phyloP scores from a whole-genome alignment of 148 eudicot species.

The Nepenthes gracilis region DNA sequence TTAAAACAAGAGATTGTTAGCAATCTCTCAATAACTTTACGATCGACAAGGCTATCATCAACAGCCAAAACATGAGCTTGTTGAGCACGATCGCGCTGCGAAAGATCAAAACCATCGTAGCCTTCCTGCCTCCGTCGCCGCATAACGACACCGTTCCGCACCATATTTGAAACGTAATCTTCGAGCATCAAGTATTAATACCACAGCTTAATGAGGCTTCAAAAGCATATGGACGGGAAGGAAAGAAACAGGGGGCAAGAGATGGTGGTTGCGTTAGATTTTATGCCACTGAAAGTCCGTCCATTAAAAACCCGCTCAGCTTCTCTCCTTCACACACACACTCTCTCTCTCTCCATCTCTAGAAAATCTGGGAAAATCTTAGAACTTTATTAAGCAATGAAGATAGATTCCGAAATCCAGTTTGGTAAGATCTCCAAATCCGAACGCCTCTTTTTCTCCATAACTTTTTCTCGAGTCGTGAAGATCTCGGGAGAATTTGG shows the following conservation, averaged over 20 bases:
- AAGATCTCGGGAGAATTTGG: too few relatives aligned
- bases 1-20: constrained; percentile 49
- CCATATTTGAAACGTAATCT: too few relatives aligned
- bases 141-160: not conserved
- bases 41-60: constrained; percentile 51
- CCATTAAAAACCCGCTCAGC: constrained; percentile 3
- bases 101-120: constrained; percentile 5
- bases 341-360: constrained; percentile 1
- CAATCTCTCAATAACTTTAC: constrained; percentile 47
- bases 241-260: too few relatives aligned
- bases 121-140: constrained; percentile 13
- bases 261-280: too few relatives aligned
- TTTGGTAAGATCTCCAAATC: constrained; percentile 32
- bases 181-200: too few relatives aligned
- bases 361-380: constrained; percentile 4
- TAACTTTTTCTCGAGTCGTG: too few relatives aligned
- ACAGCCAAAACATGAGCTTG: constrained; percentile 52
- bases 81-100: not conserved
- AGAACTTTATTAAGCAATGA: constrained; percentile 15
- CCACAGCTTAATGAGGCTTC: too few relatives aligned
- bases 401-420: constrained; percentile 45
- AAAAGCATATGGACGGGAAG: too few relatives aligned
- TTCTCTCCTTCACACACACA: constrained; percentile 2
- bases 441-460: constrained; percentile 7
- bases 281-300: not conserved